Conservation (phyloP, 257 asterid genomes). For the Echium plantagineum region DNA sequence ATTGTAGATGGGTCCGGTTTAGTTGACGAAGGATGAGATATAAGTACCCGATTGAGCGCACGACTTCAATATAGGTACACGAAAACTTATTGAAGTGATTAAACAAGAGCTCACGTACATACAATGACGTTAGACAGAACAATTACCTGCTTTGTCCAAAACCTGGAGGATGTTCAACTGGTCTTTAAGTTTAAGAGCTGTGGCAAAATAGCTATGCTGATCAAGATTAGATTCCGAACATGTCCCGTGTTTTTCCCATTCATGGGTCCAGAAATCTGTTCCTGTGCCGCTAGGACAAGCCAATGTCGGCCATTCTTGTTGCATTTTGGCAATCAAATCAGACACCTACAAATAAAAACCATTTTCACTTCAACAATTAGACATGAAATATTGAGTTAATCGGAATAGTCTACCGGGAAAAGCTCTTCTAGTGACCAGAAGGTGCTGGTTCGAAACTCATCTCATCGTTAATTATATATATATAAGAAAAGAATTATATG, state of each 20-base stretch:
- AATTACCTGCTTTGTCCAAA: slow-evolving; percentile 15
- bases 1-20: too few relatives aligned
- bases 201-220: slow-evolving; percentile 22
- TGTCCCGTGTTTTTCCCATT: slow-evolving; percentile 23
- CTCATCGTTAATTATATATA: too few relatives aligned
- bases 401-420: too few relatives aligned
- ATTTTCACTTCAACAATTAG: too few relatives aligned
- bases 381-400: too few relatives aligned
- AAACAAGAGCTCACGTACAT: neutral
- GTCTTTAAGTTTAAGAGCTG: slow-evolving; percentile 24
- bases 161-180: slow-evolving; percentile 20
- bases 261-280: slow-evolving; percentile 9
- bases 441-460: too few relatives aligned
- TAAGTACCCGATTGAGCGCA: too few relatives aligned
- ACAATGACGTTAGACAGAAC: neutral
- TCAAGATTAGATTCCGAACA: slow-evolving; percentile 23
- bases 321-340: slow-evolving; percentile 16
- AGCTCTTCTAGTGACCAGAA: too few relatives aligned
- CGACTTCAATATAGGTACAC: too few relatives aligned
- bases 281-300: slow-evolving; percentile 13
- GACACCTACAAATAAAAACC: slow-evolving; percentile 1
- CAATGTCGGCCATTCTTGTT: slow-evolving; percentile 15
- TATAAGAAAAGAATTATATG: too few relatives aligned
- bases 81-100: too few relatives aligned
- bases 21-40: too few relatives aligned